Evolutionary conservation across 2,329 filamentous ascomycete species (phyloP).

Genomic region (Thielaviopsis euricoi): DNA sequence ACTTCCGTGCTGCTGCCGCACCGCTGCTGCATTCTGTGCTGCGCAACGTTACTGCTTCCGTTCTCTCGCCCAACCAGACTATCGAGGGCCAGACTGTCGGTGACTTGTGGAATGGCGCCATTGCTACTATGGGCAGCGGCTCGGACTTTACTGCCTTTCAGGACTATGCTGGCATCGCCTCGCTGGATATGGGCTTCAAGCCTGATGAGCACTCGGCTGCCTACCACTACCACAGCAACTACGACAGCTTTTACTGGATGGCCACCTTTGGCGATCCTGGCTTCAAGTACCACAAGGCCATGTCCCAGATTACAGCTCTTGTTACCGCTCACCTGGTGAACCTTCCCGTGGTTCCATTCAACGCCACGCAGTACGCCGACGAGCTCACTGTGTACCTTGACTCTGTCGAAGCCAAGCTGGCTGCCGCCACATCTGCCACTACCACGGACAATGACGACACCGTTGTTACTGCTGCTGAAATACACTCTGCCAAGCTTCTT

Average conservation of each 20-base stretch:
- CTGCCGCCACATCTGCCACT: conserved; percentile 12
- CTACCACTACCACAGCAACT: conserved; percentile 82
- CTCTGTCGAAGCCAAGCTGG: conserved; percentile 32
- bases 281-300: conserved; percentile 48
- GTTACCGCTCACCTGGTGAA: conserved; percentile 45
- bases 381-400: conserved; percentile 36
- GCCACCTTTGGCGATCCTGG: conserved; percentile 56
- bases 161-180: conserved; percentile 51
- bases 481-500: conserved; percentile 6
- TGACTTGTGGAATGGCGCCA: conserved; percentile 48
- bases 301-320: conserved; percentile 49
- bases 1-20: conserved; percentile 50
- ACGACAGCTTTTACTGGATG: conserved; percentile 87
- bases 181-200: conserved; percentile 45
- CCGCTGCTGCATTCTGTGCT: conserved; percentile 62
- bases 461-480: too few relatives aligned
- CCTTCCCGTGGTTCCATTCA: conserved; percentile 44
- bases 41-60: conserved; percentile 44
- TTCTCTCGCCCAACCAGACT: conserved; percentile 63
- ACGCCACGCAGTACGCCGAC: conserved; percentile 46
- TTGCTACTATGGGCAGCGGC: conserved; percentile 52
- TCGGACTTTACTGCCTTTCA: conserved; percentile 64
- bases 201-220: conserved; percentile 30
- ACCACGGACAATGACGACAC: neutral
- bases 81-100: conserved; percentile 52